Evolutionary conservation across 176 grass and related monocot genomes (phyloP), one percentile per base, ranked within the genome.

Genomic region (Alloteropsis semialata): DNA sequence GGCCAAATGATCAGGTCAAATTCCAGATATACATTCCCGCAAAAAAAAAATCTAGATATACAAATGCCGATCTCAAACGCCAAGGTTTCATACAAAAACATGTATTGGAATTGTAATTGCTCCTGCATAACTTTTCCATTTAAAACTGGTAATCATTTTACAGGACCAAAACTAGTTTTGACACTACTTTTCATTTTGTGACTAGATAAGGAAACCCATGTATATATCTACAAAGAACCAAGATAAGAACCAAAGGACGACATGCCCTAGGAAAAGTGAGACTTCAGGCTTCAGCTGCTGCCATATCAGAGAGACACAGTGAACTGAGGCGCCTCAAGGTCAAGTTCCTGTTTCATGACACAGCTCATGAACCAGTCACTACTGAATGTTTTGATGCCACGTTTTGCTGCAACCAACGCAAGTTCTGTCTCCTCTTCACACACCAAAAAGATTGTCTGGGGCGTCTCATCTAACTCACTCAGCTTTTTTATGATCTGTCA

Each of bases 351-450:
- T 51, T 82, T 94, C 94, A 97, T 97, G 79, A 97, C 83, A 77
- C 90, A 94, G 61, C 80, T 92, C 87, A 97, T 92, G 60, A 97
- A 68, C 94, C 94, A 97, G 18, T 97, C 94, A 65, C 89, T 89
- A 73, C 59, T 97, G 65, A 92, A 97, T 59, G 90, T 94, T 76
- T 76, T 83, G 12, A 92, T 60, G 41, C 94, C 87, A 65, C 74
- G 77, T 79, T 83, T 92, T 54, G 88, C 88, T n/a, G 92, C 87
- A 69, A 30, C 30, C 87, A 69, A 58, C 22, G 89, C 92, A 84
- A 87, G 87, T 29, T 89, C 79, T 48, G 82, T 84, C 44, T 94
- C 92, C 53, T 97, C 91, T 49, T 97, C 94, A 64, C 92, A 88
- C 15, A 86, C 92, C 83, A 97, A 61, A 67, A 94, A 97, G 50